Conservation (phyloP, 208 protist genomes). For the Tritrichomonas musculus region DNA sequence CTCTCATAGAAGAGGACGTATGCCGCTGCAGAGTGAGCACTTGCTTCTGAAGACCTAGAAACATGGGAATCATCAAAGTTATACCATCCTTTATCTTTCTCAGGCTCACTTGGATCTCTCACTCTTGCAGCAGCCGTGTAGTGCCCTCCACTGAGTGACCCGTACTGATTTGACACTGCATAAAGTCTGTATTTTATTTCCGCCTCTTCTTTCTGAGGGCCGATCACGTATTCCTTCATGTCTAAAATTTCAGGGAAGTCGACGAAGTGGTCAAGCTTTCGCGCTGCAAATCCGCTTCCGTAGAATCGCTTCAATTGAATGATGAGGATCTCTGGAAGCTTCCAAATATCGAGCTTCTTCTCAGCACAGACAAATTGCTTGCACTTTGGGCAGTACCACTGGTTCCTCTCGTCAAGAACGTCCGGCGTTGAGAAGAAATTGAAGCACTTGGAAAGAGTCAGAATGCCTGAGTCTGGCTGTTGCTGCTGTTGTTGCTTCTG, state of each 20-base stretch:
- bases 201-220: not conserved
- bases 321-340: not conserved
- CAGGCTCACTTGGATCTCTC: not conserved
- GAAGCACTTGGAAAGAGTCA: not conserved
- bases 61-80: not conserved
- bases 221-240: not conserved
- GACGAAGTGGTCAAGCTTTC: not conserved
- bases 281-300: not conserved
- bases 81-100: not conserved
- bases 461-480: not conserved
- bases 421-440: not conserved
- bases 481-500: no score
- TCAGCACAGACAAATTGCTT: not conserved
- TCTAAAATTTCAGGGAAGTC: not conserved
- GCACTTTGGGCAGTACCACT: constrained; percentile 20
- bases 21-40: not conserved
- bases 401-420: not conserved
- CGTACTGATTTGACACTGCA: not conserved
- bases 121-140: not conserved
- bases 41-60: not conserved
- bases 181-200: not conserved
- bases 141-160: not conserved
- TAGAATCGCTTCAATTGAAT: constrained; percentile 30
- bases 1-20: constrained; percentile 20
- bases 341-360: constrained; percentile 33